phyloP scores from a whole-genome alignment of 192 early-diverging fungal species.

The Coemansia sp. region DNA sequence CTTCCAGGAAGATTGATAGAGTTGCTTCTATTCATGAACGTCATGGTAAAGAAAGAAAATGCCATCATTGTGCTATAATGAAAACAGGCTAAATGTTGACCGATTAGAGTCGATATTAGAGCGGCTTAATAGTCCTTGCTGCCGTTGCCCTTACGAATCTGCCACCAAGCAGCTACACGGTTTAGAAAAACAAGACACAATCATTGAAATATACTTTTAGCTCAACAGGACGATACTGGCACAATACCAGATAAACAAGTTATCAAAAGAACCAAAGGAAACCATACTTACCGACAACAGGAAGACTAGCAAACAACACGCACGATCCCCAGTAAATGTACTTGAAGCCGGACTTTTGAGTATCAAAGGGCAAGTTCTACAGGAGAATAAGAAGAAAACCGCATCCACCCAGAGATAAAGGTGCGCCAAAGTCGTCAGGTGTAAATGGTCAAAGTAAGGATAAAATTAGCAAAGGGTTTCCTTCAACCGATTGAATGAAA shows the following conservation, averaged over 20 bases:
- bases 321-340: constrained; percentile 53
- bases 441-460: not conserved
- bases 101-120: not conserved
- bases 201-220: too few relatives aligned
- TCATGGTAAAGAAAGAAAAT: not conserved
- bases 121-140: constrained; percentile 38
- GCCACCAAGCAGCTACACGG: constrained; percentile 51
- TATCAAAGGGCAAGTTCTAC: constrained; percentile 54
- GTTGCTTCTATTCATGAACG: too few relatives aligned
- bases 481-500: too few relatives aligned
- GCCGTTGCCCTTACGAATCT: constrained; percentile 55
- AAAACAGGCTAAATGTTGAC: not conserved
- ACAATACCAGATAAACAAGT: too few relatives aligned
- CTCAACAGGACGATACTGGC: too few relatives aligned
- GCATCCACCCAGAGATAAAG: too few relatives aligned
- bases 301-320: constrained; percentile 32
- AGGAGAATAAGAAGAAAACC: constrained; percentile 3
- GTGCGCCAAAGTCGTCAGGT: too few relatives aligned
- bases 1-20: too few relatives aligned
- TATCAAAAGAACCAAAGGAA: too few relatives aligned
- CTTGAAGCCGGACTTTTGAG: constrained; percentile 52
- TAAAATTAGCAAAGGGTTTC: not conserved
- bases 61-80: not conserved
- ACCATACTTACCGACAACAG: constrained; percentile 37
- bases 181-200: not conserved